Evolutionary conservation across 78 protist genomes (phyloP).

Genomic region (Guillardia theta): DNA sequence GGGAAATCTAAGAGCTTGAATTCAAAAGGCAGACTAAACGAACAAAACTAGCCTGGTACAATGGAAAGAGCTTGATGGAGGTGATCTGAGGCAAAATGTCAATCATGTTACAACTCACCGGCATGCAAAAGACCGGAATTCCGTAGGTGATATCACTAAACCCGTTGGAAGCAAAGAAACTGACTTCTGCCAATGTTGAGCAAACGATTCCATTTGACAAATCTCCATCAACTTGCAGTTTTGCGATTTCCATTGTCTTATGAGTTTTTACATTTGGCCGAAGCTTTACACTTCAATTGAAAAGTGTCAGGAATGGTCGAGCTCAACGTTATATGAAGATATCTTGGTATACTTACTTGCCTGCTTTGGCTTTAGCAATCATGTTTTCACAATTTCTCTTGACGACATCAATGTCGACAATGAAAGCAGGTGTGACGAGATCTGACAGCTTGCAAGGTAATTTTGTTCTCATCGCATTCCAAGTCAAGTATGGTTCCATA

Average conservation of each 20-base stretch:
- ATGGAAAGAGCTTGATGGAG: no score
- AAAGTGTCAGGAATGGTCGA: no score
- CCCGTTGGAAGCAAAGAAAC: not conserved
- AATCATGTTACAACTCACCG: no score
- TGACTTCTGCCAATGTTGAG: not conserved
- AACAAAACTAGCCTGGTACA: no score
- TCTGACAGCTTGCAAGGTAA: not conserved
- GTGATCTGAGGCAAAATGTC: no score
- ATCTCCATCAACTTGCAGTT: not conserved
- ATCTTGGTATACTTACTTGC: not conserved
- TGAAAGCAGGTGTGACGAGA: not conserved
- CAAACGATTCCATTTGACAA: not conserved
- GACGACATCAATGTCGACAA: not conserved
- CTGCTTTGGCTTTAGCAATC: not conserved
- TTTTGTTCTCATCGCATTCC: not conserved
- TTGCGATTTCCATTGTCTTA: not conserved
- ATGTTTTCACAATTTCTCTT: not conserved
- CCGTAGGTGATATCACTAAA: not conserved
- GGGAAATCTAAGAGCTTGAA: no score
- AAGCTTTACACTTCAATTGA: not conserved
- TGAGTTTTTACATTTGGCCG: not conserved
- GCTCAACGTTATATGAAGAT: no score
- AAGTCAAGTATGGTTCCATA: not conserved
- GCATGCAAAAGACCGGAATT: no score
- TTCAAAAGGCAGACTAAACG: no score